Base-by-base conservation (phyloP, 345 rosid species). In the Salix koriyanagi region DNA sequence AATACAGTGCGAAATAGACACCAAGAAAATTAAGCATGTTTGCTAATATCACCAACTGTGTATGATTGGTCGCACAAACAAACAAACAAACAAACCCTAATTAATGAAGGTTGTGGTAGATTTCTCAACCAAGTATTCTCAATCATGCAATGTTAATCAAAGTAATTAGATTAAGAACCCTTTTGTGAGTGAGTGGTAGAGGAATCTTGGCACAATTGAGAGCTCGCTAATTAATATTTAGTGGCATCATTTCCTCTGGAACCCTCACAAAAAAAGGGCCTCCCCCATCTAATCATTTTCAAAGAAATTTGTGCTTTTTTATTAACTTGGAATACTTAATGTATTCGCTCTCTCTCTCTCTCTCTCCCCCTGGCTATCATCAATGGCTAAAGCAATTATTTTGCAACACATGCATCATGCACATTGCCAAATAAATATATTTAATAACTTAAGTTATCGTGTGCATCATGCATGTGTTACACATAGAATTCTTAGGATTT, bases 111-210 rank as follows among this genome's bases (percentile, higher is more conserved):
- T 41, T 1, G 0, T 41, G 2, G 4, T 41, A 0, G 28, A 50
- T 62, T 65, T 54, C 52, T 26, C 32, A 54, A 79, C 52, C 41
- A 71, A 70, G 79, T 82, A 67, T 77, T 74, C 81, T 71, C 42
- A 19, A 16, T 73, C 21, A 34, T 30, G 44, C 61, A 34, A 28
- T 25, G 60, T 58, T 46, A 74, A 74, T 67, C n/a, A 67, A 76
- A 28, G 60, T 66, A 25, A 23, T 18, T 2, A 58, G 19, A 58
- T 74, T 8, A 32, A 58, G 14, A 26, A 54, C 13, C 37, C 26
- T 4, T 3, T 0, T 28, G 68, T 30, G 54, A 70, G 12, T 48
- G 61, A n/a, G 73, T 7, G 25, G 25, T n/a, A 46, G 28, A 25
- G 25, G 73, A 46, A 48, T 70, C 73, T 70, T 14, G 2, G 14